A percentile compares a stretch with the other conserved stretches of the same genome.
phyloP scores from a whole-genome alignment of 805 yeast genomes.

The Nakazawaea laoshanensis region DNA sequence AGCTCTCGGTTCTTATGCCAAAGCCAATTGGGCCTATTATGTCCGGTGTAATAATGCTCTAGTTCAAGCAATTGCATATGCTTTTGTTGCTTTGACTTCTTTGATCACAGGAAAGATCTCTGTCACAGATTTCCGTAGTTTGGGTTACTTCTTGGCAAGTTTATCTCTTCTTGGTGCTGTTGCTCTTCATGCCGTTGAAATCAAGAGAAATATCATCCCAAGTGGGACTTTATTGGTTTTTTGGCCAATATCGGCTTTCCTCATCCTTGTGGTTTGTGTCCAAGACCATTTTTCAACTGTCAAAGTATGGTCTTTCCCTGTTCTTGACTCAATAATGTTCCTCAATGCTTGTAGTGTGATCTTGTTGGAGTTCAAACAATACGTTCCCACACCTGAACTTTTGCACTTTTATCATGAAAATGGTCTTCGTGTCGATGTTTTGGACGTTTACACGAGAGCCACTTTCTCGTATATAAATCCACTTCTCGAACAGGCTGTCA shows the following conservation, averaged over 20 bases:
- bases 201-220: slow-evolving; percentile 28
- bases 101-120: too few species aligned
- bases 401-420: slow-evolving; percentile 22
- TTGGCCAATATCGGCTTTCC: slow-evolving; percentile 25
- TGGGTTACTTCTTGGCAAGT: slow-evolving; percentile 13
- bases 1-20: not conserved
- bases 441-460: slow-evolving; percentile 66
- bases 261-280: slow-evolving; percentile 8
- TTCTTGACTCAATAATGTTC: slow-evolving; percentile 28
- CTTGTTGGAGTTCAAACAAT: slow-evolving; percentile 24
- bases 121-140: too few species aligned
- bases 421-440: slow-evolving; percentile 17
- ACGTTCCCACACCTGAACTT: slow-evolving; percentile 33
- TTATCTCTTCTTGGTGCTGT: slow-evolving; percentile 16
- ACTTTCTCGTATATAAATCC: slow-evolving; percentile 91
- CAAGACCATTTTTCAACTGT: slow-evolving; percentile 9
- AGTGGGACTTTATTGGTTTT: slow-evolving; percentile 28
- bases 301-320: slow-evolving; percentile 14
- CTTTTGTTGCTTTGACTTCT: too few species aligned
- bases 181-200: slow-evolving; percentile 36
- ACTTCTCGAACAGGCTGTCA: slow-evolving; percentile 62
- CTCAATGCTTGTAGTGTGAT: slow-evolving; percentile 24
- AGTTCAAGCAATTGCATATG: slow-evolving; percentile 9
- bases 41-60: not conserved
- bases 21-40: not conserved